These are phyloP conservation scores for Entomortierella beljakovae DNA, from an alignment of 192 early-diverging fungal species.

Conservation along the genomic window DNA sequence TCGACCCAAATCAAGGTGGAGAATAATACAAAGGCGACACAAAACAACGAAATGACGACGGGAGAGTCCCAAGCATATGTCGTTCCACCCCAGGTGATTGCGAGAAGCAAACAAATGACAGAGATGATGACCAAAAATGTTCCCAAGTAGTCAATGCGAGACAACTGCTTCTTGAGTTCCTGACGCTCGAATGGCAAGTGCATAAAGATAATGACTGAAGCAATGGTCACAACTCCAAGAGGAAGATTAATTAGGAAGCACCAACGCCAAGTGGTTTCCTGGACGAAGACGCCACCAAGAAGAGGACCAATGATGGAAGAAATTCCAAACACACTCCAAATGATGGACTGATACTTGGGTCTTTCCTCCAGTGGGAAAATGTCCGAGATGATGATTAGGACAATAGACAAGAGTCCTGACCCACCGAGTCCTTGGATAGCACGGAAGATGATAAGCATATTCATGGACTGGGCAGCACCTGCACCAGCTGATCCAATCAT, in stretches of 20 bases:
- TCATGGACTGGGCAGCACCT: slow-evolving; percentile 74
- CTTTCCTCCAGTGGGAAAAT: slow-evolving; percentile 84
- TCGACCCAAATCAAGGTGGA: slow-evolving; percentile 67
- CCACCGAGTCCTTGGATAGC: slow-evolving; percentile 88
- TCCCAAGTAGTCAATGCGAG: slow-evolving; percentile 78
- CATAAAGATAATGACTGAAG: slow-evolving; percentile 65
- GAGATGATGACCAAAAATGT: slow-evolving; percentile 58
- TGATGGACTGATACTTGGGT: slow-evolving; percentile 86
- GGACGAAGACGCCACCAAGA: slow-evolving; percentile 86
- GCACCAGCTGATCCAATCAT: slow-evolving; percentile 83
- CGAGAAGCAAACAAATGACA: slow-evolving; percentile 72
- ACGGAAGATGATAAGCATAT: slow-evolving; percentile 73
- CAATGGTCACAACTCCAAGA: slow-evolving; percentile 73
- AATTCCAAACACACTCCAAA: slow-evolving; percentile 83
- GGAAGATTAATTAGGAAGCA: slow-evolving; percentile 91
- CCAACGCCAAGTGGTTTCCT: slow-evolving; percentile 72
- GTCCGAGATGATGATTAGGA: slow-evolving; percentile 87
- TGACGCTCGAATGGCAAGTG: slow-evolving; percentile 67
- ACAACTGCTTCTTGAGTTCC: slow-evolving; percentile 64
- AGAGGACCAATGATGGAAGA: slow-evolving; percentile 84
- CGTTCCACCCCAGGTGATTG: slow-evolving; percentile 77
- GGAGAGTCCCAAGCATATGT: slow-evolving; percentile 75
- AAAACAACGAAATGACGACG: slow-evolving; percentile 66
- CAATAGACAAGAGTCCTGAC: slow-evolving; percentile 77
- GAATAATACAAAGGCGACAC: slow-evolving; percentile 59